Conservation (phyloP, 2,329 filamentous ascomycete species). For the Colletotrichum lupini region DNA sequence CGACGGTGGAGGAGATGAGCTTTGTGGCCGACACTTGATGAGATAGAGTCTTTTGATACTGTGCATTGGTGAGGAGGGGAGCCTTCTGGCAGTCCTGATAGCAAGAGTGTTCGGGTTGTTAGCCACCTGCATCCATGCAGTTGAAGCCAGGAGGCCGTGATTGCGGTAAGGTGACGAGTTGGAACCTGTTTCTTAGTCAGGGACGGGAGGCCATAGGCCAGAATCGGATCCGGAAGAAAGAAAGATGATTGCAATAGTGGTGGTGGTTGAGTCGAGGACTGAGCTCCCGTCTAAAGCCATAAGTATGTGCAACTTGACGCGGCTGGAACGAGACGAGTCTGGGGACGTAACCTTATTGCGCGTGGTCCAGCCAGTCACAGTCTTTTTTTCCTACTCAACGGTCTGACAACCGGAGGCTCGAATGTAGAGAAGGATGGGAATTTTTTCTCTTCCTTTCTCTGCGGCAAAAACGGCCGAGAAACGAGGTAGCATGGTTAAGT, state of each 20-base stretch:
- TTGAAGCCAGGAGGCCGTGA: not conserved
- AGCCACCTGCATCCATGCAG: not conserved
- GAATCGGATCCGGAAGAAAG: constrained; percentile 20
- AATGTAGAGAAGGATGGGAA: not conserved
- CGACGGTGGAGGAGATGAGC: not conserved
- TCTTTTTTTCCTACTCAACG: not conserved
- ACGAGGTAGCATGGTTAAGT: too few relatives aligned
- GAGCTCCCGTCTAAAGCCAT: not conserved
- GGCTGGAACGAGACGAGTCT: constrained; percentile 35
- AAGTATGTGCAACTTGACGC: constrained; percentile 19
- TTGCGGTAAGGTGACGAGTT: not conserved
- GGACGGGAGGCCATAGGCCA: not conserved
- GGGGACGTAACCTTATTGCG: constrained; percentile 32
- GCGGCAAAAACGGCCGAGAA: not conserved
- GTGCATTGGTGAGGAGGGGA: not conserved
- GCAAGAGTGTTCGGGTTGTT: not conserved
- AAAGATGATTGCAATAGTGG: not conserved
- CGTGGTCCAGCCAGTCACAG: constrained; percentile 16
- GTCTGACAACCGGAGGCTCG: constrained; percentile 5
- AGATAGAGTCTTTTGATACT: not conserved
- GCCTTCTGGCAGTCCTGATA: not conserved
- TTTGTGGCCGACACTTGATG: not conserved
- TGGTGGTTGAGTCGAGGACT: not conserved
- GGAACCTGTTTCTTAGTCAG: constrained; percentile 14
- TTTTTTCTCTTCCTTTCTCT: too few relatives aligned